Base-by-base conservation (phyloP, 441 rosid genomes). In the Biscutella auriculata region DNA sequence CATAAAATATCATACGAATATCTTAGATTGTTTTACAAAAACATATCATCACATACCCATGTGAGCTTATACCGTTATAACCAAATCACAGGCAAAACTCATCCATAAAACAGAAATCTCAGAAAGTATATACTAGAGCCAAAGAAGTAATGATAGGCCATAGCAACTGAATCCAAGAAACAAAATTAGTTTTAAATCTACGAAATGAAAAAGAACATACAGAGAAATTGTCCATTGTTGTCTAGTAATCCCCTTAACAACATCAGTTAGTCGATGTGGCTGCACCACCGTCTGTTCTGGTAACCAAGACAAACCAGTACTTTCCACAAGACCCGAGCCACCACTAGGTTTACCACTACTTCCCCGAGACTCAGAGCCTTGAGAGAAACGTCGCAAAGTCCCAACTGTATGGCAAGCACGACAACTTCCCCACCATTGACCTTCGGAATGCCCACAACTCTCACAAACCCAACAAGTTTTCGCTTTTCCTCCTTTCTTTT, bases 391-490 rank as follows among this genome's bases (percentile, higher is more conserved):
- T 66, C 74, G 73, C 79, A 91, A 50, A 1, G 90, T 77, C 59
- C 91, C 93, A 3, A 72, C 76, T 19, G 28, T 33, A 2, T 64
- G 35, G 32, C 98, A 85, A 8, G 63, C 16, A 34, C 84, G 74
- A 60, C 97, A 91, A 46, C 61, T 60, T 5, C 96, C 90, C 88
- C 96, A 82, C 96, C 97, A 83, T 57, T 85, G 92, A 9, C 90
- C 95, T 0, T 82, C 83, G 8, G 80, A 46, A 30, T 72, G 51
- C 26, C 95, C 96, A 52, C 98, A 85, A 32, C 55, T 50, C 17
- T 72, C 70, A 55, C 93, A 88, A 51, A 91, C 96, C 82, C 85
- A 91, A 30, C 19, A 51, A 46, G 43, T 58, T 60, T 65, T 80
- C 50, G 12, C 63, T 78, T 81, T 88, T 15, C 79, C 82, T 72